phyloP scores from a whole-genome alignment of 129 eudicot genomes.

The Lonicera japonica region DNA sequence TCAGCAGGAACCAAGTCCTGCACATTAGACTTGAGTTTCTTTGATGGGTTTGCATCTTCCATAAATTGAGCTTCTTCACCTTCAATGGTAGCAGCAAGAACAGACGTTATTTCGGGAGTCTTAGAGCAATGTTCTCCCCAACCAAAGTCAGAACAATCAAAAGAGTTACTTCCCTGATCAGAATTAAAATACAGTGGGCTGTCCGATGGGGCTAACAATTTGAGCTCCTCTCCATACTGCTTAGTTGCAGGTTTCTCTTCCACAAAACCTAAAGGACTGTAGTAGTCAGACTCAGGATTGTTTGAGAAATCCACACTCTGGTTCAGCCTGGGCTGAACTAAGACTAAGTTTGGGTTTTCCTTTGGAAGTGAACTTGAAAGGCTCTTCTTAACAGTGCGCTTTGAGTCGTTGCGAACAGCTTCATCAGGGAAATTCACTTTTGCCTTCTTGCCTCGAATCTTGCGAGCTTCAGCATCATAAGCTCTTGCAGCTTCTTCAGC shows the following conservation, averaged over 20 bases:
- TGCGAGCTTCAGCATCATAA: slow-evolving; percentile 86
- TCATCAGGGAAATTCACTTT: slow-evolving; percentile 83
- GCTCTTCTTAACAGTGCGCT: slow-evolving; percentile 26
- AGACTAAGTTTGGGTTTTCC: slow-evolving; percentile 18
- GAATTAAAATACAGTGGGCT: slow-evolving; percentile 40
- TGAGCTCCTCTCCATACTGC: slow-evolving; percentile 23
- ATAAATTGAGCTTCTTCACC: slow-evolving; percentile 31
- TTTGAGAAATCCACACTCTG: slow-evolving; percentile 15
- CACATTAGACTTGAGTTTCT: slow-evolving; percentile 49
- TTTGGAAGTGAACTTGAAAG: slow-evolving; percentile 23
- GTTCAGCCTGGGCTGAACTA: slow-evolving; percentile 21
- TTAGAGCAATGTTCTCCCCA: slow-evolving; percentile 58
- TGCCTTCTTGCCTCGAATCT: slow-evolving; percentile 88
- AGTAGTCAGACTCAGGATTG: slow-evolving; percentile 19
- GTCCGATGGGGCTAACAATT: slow-evolving; percentile 27
- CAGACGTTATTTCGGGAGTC: slow-evolving; percentile 72
- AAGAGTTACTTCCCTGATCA: slow-evolving; percentile 78
- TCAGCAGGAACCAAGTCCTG: too few species aligned
- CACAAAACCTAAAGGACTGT: slow-evolving; percentile 20
- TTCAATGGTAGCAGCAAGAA: slow-evolving; percentile 43
- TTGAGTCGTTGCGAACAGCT: slow-evolving; percentile 24
- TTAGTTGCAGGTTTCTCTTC: slow-evolving; percentile 54
- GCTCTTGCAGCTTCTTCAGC: slow-evolving; percentile 99
- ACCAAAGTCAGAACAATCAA: slow-evolving; percentile 67
- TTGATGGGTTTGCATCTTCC: slow-evolving; percentile 42